These are phyloP conservation scores for Rhizopogon sp. DNA, from an alignment of 768 basidiomycete species.

Conservation along the genomic window DNA sequence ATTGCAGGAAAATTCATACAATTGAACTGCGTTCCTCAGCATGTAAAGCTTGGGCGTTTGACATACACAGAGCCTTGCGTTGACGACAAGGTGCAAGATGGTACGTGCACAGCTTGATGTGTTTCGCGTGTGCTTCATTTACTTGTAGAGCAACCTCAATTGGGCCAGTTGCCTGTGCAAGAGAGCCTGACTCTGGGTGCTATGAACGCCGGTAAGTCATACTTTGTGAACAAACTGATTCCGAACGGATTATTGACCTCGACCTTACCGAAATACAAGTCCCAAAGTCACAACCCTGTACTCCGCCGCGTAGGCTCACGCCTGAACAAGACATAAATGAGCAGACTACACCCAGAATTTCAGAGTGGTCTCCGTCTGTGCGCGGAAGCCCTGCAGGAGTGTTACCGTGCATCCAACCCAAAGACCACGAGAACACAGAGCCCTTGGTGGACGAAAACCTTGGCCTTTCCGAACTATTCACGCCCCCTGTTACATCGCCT, in stretches of 20 bases:
- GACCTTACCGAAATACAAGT: neutral
- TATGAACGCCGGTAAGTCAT: neutral
- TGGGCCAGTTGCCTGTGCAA: neutral
- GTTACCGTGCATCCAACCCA: neutral
- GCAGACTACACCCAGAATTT: conserved; percentile 18
- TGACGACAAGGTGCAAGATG: neutral
- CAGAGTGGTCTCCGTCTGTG: conserved; percentile 25
- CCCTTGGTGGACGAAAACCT: conserved; percentile 9
- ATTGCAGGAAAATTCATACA: neutral
- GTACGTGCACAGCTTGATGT: neutral
- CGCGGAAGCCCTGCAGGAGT: conserved; percentile 13
- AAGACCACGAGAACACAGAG: conserved; percentile 2
- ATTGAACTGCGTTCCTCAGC: neutral
- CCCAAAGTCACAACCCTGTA: neutral
- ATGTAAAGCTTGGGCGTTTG: neutral
- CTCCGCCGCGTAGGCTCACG: conserved; percentile 6
- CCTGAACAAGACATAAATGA: conserved; percentile 6
- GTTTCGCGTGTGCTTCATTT: neutral
- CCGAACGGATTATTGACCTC: neutral
- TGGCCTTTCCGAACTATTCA: conserved; percentile 1
- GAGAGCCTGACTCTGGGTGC: neutral
- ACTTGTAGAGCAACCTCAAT: neutral
- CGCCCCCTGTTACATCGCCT: conserved; percentile 8
- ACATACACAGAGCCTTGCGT: neutral
- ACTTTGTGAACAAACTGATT: neutral